Evolutionary conservation across 202 grass and related monocot genomes (phyloP), one percentile per base, ranked within the genome.

Genomic region (Hordeum pubiflorum): DNA sequence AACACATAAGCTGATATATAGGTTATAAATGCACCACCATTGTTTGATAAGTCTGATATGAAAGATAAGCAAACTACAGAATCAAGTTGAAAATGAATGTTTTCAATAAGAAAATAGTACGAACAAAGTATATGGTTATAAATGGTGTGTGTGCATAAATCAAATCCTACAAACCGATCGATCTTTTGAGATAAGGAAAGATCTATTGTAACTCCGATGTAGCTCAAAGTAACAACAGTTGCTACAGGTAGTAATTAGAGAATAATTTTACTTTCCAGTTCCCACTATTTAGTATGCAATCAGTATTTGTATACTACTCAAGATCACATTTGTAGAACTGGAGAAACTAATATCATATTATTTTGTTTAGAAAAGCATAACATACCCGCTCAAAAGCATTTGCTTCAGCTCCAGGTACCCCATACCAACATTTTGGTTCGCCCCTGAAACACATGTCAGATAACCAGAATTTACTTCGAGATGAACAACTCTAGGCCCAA

Each of bases 401-500:
- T 31, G 91, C 91, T 87, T 89, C 89, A 52, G 79, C 83, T 79
- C 91, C 94, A 90, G 94, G 94, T 15, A 97, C 91, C 48, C 94
- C 94, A 81, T 97, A 97, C 94, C 94, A 97, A 84, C 89, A 97
- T 83, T 97, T 94, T 43, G 91, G 87, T 67, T 92, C 89, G 7
- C 94, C 94, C 94, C 94, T 97, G 83, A 94, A 89, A 91, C 75
- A 85, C 61, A 89, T 24, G 57, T 48, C 39, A 31, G 34, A 89
- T 58, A 76, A 75, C 82, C 58, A 88, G 63, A 80, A 67, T 72
- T 33, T 79, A 24, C 55, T 56, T 70, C 24, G 43, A 69, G 24
- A 59, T 78, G 73, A 84, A 78, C 59, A 58, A 59, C 40, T 33
- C 1, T 67, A 75, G 23, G 52, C 14, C 60, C 11, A 59, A 50